Base-by-base conservation (phyloP, 768 basidiomycete genomes). In the Amanita muscaria region DNA sequence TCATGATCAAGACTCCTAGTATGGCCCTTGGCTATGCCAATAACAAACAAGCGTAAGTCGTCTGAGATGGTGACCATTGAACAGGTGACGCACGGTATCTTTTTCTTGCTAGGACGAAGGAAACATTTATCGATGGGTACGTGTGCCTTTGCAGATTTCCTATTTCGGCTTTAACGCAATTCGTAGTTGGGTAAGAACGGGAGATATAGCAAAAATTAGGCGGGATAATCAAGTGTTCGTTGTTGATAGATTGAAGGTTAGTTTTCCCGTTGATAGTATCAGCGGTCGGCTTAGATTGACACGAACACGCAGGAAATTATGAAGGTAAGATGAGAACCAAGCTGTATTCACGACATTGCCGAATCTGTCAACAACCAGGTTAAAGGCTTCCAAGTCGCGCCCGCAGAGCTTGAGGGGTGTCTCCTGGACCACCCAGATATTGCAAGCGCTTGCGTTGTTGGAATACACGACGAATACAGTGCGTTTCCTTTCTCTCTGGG, bases 311-410 rank as follows among this genome's bases (percentile, higher is more conserved):
- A 70, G 66, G 69, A 72, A 59, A 70, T 72, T 35, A 68, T 72
- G 68, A 71, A 73, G 55, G 64, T 64, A 12, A 31, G 6, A 4
- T n/a, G 59, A 72, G 63, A 73, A 69, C 2, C 10, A 15, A n/a
- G n/a, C n/a, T n/a, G n/a, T n/a, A 7, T 16, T 16, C 23, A 19
- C 21, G 15, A 6, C 22, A 35, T 22, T 2, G 27, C 9, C 10
- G 4, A 3, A 14, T 10, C 12, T 18, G 6, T 12, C 6, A 22
- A 10, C 8, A 2, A 12, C 14, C 9, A 82, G 63, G 77, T 80
- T 31, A 71, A 63, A 53, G 83, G 84, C 2, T 81, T 80, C 56
- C 81, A 86, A 56, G 83, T 86, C 1, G 80, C 83, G 1, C 83
- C 83, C 2, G 81, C 83, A 3, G 82, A 83, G 50, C 65, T 84